Evolutionary conservation across 257 asterid genomes (phyloP), one percentile per base, ranked within the genome.

Genomic region (Paraleonurus japonicus): DNA sequence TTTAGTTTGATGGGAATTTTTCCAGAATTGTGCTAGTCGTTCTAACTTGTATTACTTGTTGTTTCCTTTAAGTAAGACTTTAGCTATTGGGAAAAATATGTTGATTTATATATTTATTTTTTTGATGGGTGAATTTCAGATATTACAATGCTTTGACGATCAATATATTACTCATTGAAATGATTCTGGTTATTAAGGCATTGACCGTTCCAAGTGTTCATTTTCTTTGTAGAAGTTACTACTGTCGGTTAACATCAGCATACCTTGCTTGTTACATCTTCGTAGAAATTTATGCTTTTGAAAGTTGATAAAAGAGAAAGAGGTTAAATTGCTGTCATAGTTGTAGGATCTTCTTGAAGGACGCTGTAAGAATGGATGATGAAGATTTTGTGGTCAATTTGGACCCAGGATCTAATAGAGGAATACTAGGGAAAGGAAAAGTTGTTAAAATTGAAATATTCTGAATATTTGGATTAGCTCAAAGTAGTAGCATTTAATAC

Each of bases 1-100:
- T 76, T 19, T 60, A 57, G 24, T 63, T 57, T 61, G 51, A 60
- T 69, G 80, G 75, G 55, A 1, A 12, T 23, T 43, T 43, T 43
- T 13, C 53, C 19, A n/a, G 53, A 41, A 12, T 41, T 41, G 12
- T 41, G 5, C 47, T 16, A 35, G 54, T 61, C n/a, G 10, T 2
- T 50, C 64, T n/a, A n/a, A n/a, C n/a, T n/a, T n/a, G n/a, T n/a
- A n/a, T n/a, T n/a, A n/a, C n/a, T n/a, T n/a, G n/a, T n/a, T n/a
- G 22, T 17, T 23, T 66, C 3, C 4, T 2, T 9, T 50, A 4
- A 33, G 24, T 33, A 10, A 48, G 33, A 32, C 12, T 50, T 75
- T 47, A 26, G 35, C 59, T 23, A 4, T 72, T 4, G 17, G 35
- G n/a, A 15, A 58, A 26, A 41, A 0, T 41, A n/a, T 19, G 54